phyloP scores from a whole-genome alignment of 1,284 basidiomycete species.

The Melampsora larici-populina region DNA sequence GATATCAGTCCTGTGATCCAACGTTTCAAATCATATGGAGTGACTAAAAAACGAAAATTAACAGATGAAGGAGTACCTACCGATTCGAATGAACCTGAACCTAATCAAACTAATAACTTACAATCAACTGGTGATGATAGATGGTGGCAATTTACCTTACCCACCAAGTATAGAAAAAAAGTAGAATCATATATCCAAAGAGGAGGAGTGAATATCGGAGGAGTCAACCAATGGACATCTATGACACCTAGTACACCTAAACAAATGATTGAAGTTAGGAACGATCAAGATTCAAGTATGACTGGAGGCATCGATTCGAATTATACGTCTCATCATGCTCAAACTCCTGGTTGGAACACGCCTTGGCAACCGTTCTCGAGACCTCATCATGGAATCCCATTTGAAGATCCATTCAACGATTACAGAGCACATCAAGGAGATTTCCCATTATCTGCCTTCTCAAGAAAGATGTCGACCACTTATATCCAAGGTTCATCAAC shows the following conservation, averaged over 20 bases:
- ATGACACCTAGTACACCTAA: conserved; percentile 41
- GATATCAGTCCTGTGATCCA: conserved; percentile 25
- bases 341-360: background rate
- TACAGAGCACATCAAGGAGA: conserved; percentile 1
- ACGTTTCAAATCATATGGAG: conserved; percentile 14
- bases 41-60: too few relatives aligned
- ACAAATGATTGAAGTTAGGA: background rate
- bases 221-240: conserved; percentile 15
- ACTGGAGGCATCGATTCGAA: background rate
- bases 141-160: conserved; percentile 50
- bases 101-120: background rate
- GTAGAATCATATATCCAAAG: conserved; percentile 47
- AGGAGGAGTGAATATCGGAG: conserved; percentile 18
- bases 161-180: conserved; percentile 47
- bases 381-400: background rate
- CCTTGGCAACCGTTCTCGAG: conserved; percentile 1
- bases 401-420: background rate
- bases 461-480: conserved; percentile 26
- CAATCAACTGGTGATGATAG: conserved; percentile 41
- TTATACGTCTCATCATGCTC: background rate
- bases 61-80: too few relatives aligned
- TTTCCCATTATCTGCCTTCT: conserved; percentile 32
- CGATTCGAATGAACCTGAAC: background rate
- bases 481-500: conserved; percentile 4
- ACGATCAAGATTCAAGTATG: too few relatives aligned